Percentiles rank a stretch among this genome's conserved stretches.
These are phyloP conservation scores for Coniochaeta sp. DNA, from an alignment of 2,329 filamentous ascomycete genomes.

Conservation along the genomic window DNA sequence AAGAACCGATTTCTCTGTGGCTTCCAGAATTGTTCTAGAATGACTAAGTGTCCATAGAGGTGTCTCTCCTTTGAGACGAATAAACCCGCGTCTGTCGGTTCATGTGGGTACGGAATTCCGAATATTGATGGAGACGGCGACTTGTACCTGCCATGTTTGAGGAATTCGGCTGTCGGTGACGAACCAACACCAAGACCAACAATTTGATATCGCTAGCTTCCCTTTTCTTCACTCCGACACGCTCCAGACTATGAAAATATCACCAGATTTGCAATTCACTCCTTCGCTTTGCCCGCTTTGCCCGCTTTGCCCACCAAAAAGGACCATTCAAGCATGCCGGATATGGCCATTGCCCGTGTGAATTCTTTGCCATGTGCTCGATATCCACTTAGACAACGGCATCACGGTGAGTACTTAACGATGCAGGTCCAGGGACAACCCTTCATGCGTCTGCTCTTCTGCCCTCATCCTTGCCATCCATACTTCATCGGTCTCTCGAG, in stretches of 20 bases:
- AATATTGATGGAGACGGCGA: neutral
- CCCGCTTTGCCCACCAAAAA: no score
- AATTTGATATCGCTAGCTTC: neutral
- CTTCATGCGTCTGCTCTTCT: neutral
- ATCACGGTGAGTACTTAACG: neutral
- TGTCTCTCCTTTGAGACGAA: no score
- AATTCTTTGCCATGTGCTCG: neutral
- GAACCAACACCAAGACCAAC: neutral
- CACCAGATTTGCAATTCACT: no score
- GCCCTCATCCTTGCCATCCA: no score
- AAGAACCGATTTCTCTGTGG: no score
- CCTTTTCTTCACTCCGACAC: neutral
- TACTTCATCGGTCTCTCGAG: no score
- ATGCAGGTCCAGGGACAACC: neutral
- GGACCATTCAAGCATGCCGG: no score
- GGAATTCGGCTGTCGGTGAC: neutral
- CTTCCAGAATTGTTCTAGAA: neutral
- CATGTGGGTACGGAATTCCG: constrained; percentile 15
- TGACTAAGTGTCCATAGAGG: no score
- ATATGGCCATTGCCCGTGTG: neutral
- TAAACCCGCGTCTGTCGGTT: neutral
- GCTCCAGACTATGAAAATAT: no score
- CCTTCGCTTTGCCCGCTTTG: no score
- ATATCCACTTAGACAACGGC: neutral
- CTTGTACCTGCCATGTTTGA: no score